These are phyloP conservation scores for Arthrobotrys musiformis DNA, from an alignment of 2,329 filamentous ascomycete species.

Conservation along the genomic window DNA sequence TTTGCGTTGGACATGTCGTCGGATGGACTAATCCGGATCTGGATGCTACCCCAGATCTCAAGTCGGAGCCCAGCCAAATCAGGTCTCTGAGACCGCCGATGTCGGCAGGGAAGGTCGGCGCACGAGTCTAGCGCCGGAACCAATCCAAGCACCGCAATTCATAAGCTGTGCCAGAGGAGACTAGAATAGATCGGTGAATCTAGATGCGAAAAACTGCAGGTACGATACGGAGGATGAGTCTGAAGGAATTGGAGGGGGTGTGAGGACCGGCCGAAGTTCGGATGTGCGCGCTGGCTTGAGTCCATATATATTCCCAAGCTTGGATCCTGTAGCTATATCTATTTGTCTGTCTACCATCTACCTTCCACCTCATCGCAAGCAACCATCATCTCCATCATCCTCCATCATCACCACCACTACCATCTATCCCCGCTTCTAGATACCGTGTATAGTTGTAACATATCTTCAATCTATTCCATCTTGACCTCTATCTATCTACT, in stretches of 20 bases:
- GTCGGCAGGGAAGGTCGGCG: constrained; percentile 37
- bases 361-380: too few species aligned
- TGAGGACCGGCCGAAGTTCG: constrained; percentile 32
- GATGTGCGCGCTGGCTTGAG: too few species aligned
- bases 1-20: constrained; percentile 53
- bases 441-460: too few species aligned
- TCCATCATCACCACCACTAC: neutral
- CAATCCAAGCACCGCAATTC: constrained; percentile 42
- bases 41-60: constrained; percentile 38
- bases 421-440: neutral
- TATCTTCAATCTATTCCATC: too few species aligned
- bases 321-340: neutral
- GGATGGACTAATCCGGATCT: constrained; percentile 41
- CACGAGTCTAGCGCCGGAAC: constrained; percentile 8
- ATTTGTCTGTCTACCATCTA: too few species aligned
- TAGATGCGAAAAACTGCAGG: constrained; percentile 36
- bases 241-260: neutral
- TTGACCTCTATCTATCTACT: neutral
- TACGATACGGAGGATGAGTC: constrained; percentile 4
- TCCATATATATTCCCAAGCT: too few species aligned
- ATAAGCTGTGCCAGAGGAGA: constrained; percentile 7
- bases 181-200: constrained; percentile 23
- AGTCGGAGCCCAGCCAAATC: neutral
- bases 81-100: constrained; percentile 26
- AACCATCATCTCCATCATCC: neutral